Evolutionary conservation across 75 land plant species (phyloP), one percentile per base, ranked within the genome.

Genomic region (Cupressus sempervirens): DNA sequence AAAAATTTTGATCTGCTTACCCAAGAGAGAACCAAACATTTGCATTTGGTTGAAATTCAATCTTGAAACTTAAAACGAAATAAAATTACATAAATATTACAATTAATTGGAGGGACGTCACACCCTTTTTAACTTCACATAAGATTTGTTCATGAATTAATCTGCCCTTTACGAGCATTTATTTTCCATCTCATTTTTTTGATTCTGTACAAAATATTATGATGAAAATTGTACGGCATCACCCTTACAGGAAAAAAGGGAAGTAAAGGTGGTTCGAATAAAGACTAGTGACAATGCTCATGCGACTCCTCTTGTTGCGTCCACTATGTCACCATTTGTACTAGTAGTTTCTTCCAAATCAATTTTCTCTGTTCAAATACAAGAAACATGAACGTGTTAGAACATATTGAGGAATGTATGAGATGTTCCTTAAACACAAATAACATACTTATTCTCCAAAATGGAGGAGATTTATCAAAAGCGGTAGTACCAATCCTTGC

Each of bases 261-360:
- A 62, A 62, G 67, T 8, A 62, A 62, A 62, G 67, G 67, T 26
- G 26, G 26, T 62, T 62, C n/a, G 26, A 62, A 62, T 1, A 5
- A 62, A 62, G 67, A 26, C 67, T 20, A 2, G 26, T 70, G 32
- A 30, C 30, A 12, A 70, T 70, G 74, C 1, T 70, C 35, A 70
- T 70, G 74, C 74, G 11, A 32, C 30, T 70, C 74, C 74, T 70
- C 74, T 70, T 70, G 74, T 70, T 70, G 74, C 32, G 74, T 35
- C 35, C 32, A 9, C 35, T 0, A 10, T 32, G 14, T 70, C 74
- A 70, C 74, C 74, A 70, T 70, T 70, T 70, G 74, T 30, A 23
- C 35, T 70, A 14, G 35, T 70, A 11, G 74, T 70, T 70, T 70
- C 74, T 32, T 70, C 74, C 74, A 70, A 70, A 23, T 70, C 74